Conservation (phyloP, 208 protist species). For the Crithidia acanthocephali region DNA sequence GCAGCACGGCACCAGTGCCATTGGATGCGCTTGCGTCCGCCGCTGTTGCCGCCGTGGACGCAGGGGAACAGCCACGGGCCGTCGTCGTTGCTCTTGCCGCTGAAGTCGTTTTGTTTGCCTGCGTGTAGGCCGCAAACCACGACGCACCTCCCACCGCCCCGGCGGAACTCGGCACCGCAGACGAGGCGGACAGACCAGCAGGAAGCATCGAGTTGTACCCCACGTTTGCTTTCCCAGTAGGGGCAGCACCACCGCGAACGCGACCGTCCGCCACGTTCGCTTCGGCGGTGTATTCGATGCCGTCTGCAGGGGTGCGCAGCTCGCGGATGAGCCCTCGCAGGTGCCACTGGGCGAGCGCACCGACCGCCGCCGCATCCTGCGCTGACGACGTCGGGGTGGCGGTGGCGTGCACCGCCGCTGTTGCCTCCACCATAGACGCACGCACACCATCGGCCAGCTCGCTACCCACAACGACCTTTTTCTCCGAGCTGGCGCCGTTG, state of each 20-base stretch:
- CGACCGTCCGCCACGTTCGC: too few species aligned
- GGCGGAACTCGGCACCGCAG: conserved; percentile 11
- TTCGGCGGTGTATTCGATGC: neutral
- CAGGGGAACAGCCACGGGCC: too few species aligned
- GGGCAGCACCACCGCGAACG: neutral
- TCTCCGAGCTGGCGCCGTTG: too few species aligned
- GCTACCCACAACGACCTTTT: neutral
- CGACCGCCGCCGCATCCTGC: conserved; percentile 4
- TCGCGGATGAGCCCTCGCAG: conserved; percentile 24
- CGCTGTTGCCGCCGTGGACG: too few species aligned
- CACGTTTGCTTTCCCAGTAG: neutral
- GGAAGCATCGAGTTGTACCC: neutral
- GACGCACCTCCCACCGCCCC: conserved; percentile 7
- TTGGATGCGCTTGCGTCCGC: neutral
- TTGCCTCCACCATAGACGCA: neutral
- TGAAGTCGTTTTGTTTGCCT: conserved; percentile 3
- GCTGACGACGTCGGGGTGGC: neutral
- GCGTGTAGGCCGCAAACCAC: conserved; percentile 19
- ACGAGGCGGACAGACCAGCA: neutral
- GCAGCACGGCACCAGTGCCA: neutral
- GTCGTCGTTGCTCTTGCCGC: neutral
- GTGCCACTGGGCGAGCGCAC: conserved; percentile 37
- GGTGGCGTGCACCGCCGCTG: too few species aligned
- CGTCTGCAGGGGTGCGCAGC: conserved; percentile 5
- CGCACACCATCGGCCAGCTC: too few species aligned